phyloP scores from a whole-genome alignment of 306 rosid genomes.

The Senna tora region DNA sequence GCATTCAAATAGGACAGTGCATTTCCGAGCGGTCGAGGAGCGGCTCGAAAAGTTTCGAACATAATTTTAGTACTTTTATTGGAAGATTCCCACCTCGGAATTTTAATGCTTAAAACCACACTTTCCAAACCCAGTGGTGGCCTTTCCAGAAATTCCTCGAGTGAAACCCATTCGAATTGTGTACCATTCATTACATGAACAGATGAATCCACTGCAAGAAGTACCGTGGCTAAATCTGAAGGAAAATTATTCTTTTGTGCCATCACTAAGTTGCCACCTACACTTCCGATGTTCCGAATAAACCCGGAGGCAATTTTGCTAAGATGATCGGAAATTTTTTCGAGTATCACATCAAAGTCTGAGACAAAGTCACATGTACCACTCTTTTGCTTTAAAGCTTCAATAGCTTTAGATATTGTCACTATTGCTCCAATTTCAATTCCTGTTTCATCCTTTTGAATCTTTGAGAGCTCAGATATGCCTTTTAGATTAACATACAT shows the following conservation, averaged over 20 bases:
- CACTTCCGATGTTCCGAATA: constrained; percentile 70
- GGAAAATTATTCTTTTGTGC: constrained; percentile 78
- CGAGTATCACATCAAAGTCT: constrained; percentile 48
- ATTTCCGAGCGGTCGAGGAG: constrained; percentile 87
- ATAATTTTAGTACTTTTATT: constrained; percentile 35
- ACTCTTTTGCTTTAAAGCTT: constrained; percentile 49
- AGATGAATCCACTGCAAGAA: constrained; percentile 67
- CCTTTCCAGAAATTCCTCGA: constrained; percentile 72
- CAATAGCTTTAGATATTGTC: constrained; percentile 67
- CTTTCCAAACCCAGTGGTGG: constrained; percentile 59
- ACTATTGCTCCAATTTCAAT: constrained; percentile 72
- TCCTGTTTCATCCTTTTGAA: constrained; percentile 57
- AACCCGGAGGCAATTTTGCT: constrained; percentile 66
- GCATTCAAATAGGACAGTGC: constrained; percentile 73
- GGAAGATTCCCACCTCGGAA: constrained; percentile 63
- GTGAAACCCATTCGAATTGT: constrained; percentile 50
- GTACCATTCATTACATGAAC: constrained; percentile 62
- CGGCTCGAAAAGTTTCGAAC: constrained; percentile 77
- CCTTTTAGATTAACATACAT: constrained; percentile 58
- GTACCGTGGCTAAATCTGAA: constrained; percentile 74
- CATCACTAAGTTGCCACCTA: constrained; percentile 88
- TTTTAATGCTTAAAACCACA: constrained; percentile 64
- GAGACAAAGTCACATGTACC: constrained; percentile 38
- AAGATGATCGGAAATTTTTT: constrained; percentile 65
- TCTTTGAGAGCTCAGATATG: constrained; percentile 61